Percentiles rank a stretch among this genome's conserved stretches.
Evolutionary conservation across 2,329 filamentous ascomycete genomes (phyloP).

Genomic region (Triangularia setosa): DNA sequence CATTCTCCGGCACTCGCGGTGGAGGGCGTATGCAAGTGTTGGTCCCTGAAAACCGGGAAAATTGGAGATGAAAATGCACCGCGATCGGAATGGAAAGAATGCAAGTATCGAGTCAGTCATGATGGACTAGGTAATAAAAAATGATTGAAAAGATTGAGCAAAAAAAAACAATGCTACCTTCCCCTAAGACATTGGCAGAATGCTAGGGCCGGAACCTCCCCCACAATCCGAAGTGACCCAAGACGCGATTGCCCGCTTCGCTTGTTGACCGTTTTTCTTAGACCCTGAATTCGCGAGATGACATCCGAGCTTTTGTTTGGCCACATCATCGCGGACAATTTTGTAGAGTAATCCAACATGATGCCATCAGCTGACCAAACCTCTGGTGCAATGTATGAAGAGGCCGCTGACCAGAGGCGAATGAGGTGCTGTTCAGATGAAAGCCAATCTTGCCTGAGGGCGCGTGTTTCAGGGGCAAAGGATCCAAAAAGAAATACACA

Average conservation of each 20-base stretch:
- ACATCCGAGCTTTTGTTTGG: background rate
- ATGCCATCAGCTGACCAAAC: background rate
- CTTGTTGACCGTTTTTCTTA: background rate
- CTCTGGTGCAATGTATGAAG: too few relatives aligned
- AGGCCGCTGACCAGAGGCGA: background rate
- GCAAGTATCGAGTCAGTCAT: background rate
- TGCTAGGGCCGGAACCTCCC: background rate
- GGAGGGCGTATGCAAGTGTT: background rate
- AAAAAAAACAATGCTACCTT: too few relatives aligned
- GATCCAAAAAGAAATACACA: background rate
- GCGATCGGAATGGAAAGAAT: background rate
- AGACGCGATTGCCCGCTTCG: background rate
- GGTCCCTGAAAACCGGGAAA: background rate
- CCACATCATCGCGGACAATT: background rate
- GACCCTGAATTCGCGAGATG: background rate
- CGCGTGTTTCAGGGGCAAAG: background rate
- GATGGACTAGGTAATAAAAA: background rate
- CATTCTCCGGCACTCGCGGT: background rate
- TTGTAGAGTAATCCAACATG: background rate
- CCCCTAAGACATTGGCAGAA: background rate
- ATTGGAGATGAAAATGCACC: background rate
- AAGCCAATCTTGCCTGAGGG: background rate
- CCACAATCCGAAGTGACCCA: background rate
- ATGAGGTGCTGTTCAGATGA: background rate
- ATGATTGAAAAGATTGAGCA: background rate